A percentile compares a stretch with the other conserved stretches of the same genome.
These are phyloP conservation scores for Phaffia australis DNA, from an alignment of 768 basidiomycete genomes.

Conservation along the genomic window DNA sequence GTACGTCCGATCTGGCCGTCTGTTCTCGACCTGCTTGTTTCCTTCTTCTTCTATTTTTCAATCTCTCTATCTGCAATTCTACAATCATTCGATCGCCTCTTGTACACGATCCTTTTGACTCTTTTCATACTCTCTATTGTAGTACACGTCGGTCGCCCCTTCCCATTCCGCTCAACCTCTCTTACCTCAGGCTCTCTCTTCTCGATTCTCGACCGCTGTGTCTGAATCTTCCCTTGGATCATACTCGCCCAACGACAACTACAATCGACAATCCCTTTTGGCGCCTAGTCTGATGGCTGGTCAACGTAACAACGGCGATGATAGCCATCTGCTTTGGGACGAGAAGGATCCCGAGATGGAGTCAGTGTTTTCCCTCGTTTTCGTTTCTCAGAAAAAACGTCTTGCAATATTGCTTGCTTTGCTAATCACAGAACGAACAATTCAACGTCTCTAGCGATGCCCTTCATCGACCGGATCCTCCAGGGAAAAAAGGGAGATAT, in stretches of 20 bases:
- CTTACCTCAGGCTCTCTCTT: background rate
- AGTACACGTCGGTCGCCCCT: slow-evolving; percentile 8
- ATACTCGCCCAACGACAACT: background rate
- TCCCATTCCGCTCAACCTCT: slow-evolving; percentile 7
- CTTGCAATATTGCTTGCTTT: no score
- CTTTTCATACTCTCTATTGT: background rate
- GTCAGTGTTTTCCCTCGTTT: no score
- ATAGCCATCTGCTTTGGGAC: slow-evolving; percentile 22
- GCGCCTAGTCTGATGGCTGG: background rate
- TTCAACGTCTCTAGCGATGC: background rate
- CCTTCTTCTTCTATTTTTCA: background rate
- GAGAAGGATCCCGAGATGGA: slow-evolving; percentile 27
- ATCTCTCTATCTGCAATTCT: background rate
- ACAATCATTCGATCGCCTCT: background rate
- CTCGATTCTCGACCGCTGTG: slow-evolving; percentile 17
- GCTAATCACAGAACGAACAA: no score
- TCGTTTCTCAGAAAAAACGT: no score
- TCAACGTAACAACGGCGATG: slow-evolving; percentile 1
- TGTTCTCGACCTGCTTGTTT: background rate
- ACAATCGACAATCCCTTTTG: slow-evolving; percentile 12
- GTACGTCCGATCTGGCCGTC: background rate
- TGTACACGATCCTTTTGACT: no score
- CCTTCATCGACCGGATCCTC: slow-evolving; percentile 19
- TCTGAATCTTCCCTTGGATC: slow-evolving; percentile 16
- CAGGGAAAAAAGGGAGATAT: slow-evolving; percentile 8